These are phyloP conservation scores for Stemphylium lycopersici DNA, from an alignment of 2,329 filamentous ascomycete species.

Conservation along the genomic window DNA sequence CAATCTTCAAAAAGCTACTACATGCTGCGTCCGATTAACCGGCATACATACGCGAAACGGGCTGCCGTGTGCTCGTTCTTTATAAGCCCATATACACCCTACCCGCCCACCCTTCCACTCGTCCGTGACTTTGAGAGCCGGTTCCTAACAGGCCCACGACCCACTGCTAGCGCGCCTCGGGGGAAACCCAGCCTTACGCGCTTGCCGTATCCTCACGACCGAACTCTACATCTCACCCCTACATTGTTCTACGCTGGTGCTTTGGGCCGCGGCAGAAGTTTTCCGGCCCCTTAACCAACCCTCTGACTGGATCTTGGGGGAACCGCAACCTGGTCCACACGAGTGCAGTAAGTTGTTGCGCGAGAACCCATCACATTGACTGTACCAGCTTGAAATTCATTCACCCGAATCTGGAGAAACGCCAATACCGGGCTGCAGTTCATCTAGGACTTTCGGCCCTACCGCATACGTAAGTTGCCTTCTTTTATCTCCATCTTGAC, in stretches of 20 bases:
- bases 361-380: constrained; percentile 29
- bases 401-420: constrained; percentile 7
- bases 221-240: constrained; percentile 33
- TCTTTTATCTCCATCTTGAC: constrained; percentile 5
- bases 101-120: constrained; percentile 38
- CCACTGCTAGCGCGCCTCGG: constrained; percentile 35
- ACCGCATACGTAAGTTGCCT: constrained; percentile 37
- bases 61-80: too few relatives aligned
- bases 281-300: constrained; percentile 36
- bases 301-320: constrained; percentile 18
- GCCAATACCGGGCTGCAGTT: constrained; percentile 17
- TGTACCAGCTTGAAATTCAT: constrained; percentile 21
- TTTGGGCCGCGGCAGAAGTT: constrained; percentile 31
- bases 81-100: constrained; percentile 2
- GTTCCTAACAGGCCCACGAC: constrained; percentile 31
- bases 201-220: constrained; percentile 45
- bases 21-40: too few relatives aligned
- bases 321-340: constrained; percentile 8
- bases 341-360: constrained; percentile 34
- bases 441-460: constrained; percentile 26
- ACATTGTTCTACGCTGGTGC: constrained; percentile 1
- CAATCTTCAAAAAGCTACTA: not conserved
- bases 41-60: too few relatives aligned
- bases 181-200: constrained; percentile 20
- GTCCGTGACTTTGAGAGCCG: constrained; percentile 44